A percentile compares a stretch with the other conserved stretches of the same genome.
These are phyloP conservation scores for Ceratobasidium sp. DNA, from an alignment of 1,284 basidiomycete species.

Conservation along the genomic window DNA sequence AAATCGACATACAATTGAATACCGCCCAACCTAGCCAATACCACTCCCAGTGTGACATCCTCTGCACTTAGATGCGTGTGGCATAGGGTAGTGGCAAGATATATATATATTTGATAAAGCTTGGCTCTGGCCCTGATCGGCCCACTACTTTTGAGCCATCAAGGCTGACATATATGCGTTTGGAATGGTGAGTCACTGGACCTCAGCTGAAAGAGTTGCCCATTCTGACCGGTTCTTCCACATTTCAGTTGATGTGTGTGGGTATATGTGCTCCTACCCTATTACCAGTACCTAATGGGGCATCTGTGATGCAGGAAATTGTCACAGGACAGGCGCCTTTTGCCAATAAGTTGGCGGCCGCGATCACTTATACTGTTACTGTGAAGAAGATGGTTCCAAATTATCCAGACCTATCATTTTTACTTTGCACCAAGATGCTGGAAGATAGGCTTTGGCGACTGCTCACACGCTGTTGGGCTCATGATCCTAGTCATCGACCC, in stretches of 20 bases:
- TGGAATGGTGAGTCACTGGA: slow-evolving; percentile 25
- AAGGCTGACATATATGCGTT: slow-evolving; percentile 37
- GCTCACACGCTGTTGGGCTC: slow-evolving; percentile 25
- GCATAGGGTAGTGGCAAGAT: too few species aligned
- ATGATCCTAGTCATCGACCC: slow-evolving; percentile 3
- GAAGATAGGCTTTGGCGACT: slow-evolving; percentile 21
- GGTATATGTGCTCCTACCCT: neutral
- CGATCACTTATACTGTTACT: neutral
- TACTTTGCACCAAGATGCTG: neutral
- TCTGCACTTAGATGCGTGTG: too few species aligned
- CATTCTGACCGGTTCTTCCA: neutral
- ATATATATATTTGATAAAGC: too few species aligned
- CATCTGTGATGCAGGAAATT: slow-evolving; percentile 2
- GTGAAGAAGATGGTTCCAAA: neutral
- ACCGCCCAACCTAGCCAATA: slow-evolving; percentile 3
- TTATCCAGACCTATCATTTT: neutral
- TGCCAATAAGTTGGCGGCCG: neutral
- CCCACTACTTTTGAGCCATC: too few species aligned
- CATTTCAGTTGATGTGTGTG: slow-evolving; percentile 21
- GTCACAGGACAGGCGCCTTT: slow-evolving; percentile 9
- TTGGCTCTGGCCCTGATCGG: too few species aligned
- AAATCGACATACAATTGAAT: too few species aligned
- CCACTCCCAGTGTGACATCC: neutral
- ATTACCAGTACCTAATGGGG: neutral
- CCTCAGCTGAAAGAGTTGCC: neutral